Conservation (phyloP, 2,329 filamentous ascomycete species). For the Aspergillus candidus region DNA sequence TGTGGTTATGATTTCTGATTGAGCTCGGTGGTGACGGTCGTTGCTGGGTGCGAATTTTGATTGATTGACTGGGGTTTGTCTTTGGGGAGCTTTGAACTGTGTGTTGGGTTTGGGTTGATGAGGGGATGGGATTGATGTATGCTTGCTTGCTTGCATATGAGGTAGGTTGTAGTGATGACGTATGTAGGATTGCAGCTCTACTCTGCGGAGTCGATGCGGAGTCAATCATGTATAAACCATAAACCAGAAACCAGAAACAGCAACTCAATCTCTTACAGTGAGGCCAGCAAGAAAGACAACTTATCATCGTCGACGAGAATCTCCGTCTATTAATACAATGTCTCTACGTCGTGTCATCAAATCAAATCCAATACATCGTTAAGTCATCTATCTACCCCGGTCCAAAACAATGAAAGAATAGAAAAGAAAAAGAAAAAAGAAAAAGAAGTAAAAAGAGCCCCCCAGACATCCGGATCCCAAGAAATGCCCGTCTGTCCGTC, state of each 20-base stretch:
- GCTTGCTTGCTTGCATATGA: background rate
- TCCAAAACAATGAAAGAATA: constrained; percentile 2
- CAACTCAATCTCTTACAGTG: too few species aligned
- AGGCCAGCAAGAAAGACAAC: too few species aligned
- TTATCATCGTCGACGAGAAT: too few species aligned
- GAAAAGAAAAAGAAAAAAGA: background rate
- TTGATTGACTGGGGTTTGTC: background rate
- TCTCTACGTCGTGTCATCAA: too few species aligned
- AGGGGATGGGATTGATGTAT: background rate
- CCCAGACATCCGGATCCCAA: background rate
- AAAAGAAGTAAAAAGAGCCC: background rate
- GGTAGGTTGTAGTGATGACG: background rate
- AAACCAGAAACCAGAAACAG: too few species aligned
- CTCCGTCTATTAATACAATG: too few species aligned
- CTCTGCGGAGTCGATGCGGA: too few species aligned
- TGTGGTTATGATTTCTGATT: constrained; percentile 1
- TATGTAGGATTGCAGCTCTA: too few species aligned
- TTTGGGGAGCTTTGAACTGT: background rate
- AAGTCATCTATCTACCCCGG: too few species aligned
- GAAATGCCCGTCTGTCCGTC: constrained; percentile 6
- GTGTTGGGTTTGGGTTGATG: background rate
- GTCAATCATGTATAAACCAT: too few species aligned
- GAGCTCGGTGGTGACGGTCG: too few species aligned
- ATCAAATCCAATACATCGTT: too few species aligned
- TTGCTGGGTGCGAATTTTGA: background rate